Base-by-base conservation (phyloP, 2,329 filamentous ascomycete species). In the Paecilomyces niveus region DNA sequence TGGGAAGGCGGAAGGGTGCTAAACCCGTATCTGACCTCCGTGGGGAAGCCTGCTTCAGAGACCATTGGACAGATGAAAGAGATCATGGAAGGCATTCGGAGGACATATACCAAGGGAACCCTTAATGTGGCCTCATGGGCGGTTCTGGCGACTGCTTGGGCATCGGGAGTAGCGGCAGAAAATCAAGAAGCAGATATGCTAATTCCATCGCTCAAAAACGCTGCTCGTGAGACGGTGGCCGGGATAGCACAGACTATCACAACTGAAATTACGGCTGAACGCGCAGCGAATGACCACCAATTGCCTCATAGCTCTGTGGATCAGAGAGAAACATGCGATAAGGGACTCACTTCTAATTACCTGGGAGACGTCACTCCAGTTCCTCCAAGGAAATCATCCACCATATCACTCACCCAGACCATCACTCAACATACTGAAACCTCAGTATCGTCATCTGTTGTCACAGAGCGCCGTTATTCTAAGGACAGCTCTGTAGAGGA, bases 391-490 rank as follows among this genome's bases (percentile, higher is more conserved):
- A 76, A 75, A 64, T 67, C 64, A 18, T 76, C 74, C 15, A 75
- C 73, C 13, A 77, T 77, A 53, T 76, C 74, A 8, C 69, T 77
- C 53, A 77, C 74, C 3, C 72, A 72, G 45, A 74, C 73, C 3
- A 71, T 75, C 58, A 70, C 69, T 26, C 68, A 73, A 57, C 69
- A 73, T 29, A 71, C 72, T 26, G 71, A 74, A 54, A 64, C 67
- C 24, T 70, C 69, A 13, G 57, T 58, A 5, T 61, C 65, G 49
- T 53, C 53, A 11, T 56, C 53, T 31, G 45, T 53, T 0, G 54
- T 54, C 18, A 53, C 18, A 13, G 60, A 57, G n/a, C 54, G 57
- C 13, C 56, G 49, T 6, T 50, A 57, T 21, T 32, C 45, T 21
- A 59, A 57, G 53, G 56, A 61, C n/a, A 58, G 57, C 39, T 31